Base-by-base conservation (phyloP, 208 protist species). In the Crithidia sp. region DNA sequence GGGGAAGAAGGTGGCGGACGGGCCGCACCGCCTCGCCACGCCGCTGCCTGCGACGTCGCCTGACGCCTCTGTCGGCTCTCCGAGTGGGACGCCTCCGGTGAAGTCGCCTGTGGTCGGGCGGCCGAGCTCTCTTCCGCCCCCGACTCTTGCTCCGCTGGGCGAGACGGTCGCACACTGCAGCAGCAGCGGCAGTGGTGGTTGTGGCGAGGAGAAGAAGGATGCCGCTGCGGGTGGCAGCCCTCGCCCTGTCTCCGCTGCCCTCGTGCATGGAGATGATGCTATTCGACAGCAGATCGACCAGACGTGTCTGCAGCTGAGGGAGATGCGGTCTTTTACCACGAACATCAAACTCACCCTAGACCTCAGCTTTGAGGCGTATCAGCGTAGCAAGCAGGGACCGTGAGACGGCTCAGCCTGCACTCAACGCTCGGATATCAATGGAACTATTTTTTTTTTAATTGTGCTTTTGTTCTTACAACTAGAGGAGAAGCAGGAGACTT, bases 291-390 rank as follows among this genome's bases (percentile, higher is more conserved):
- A 87, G 52, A 83, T 90, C 50, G 67, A 69, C 19, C 67, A 56
- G 6, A 65, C 85, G 47, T 87, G 83, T 53, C 58, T 56, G 53
- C 45, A 36, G 5, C 54, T 90, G 41, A 78, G 75, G 36, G 66
- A 76, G 58, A 85, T 91, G 71, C 82, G 81, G 58, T 36, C 45
- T 13, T 82, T 83, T 39, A 78, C 72, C 40, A 83, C 74, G 3
- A 45, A 65, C 37, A 74, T 95, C 40, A 73, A 79, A 10, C 68
- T 95, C 58, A 85, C 73, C 14, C 82, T 81, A 28, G 87, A 95
- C 67, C 83, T 95, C 56, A 86, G 80, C 40, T 93, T 88, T 69
- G 87, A 83, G 17, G 56, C 80, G 5, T 95, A 95, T 58, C 58
- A 84, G 57, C 76, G 81, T 47, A 77, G 82, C 55, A 86, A 85